Conservation (phyloP, 2,329 filamentous ascomycete species). For the Fusarium nisikadoi region DNA sequence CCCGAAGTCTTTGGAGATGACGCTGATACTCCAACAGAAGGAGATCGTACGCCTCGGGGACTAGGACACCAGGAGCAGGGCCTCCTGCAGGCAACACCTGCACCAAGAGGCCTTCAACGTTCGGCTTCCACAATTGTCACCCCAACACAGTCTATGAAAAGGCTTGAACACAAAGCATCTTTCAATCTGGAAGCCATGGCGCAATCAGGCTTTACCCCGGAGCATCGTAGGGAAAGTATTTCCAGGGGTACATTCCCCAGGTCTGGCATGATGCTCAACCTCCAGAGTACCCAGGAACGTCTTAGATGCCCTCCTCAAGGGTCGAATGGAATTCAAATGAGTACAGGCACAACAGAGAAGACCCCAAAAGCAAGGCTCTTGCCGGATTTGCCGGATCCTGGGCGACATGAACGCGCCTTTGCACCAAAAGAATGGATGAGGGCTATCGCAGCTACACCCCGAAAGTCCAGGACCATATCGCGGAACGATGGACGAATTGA, state of each 20-base stretch:
- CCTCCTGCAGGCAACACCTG: not conserved
- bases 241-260: constrained; percentile 2
- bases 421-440: constrained; percentile 18
- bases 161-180: constrained; percentile 16
- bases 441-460: constrained; percentile 16
- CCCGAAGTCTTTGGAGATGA: not conserved
- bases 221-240: constrained; percentile 3
- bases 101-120: constrained; percentile 15
- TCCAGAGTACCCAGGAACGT: constrained; percentile 26
- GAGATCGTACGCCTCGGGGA: constrained; percentile 2
- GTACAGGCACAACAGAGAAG: not conserved
- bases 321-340: not conserved
- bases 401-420: constrained; percentile 5
- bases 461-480: constrained; percentile 5
- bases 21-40: not conserved
- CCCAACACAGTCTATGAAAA: constrained; percentile 30
- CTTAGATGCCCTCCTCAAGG: constrained; percentile 7
- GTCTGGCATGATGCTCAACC: constrained; percentile 25
- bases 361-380: constrained; percentile 7
- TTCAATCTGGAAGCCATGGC: constrained; percentile 25
- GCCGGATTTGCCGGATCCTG: not conserved
- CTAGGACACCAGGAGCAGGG: constrained; percentile 3
- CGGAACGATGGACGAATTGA: not conserved
- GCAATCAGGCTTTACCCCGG: constrained; percentile 39
- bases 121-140: constrained; percentile 34